These are phyloP conservation scores for Pyrus bretschneideri DNA, from an alignment of 306 rosid genomes.

Conservation along the genomic window DNA sequence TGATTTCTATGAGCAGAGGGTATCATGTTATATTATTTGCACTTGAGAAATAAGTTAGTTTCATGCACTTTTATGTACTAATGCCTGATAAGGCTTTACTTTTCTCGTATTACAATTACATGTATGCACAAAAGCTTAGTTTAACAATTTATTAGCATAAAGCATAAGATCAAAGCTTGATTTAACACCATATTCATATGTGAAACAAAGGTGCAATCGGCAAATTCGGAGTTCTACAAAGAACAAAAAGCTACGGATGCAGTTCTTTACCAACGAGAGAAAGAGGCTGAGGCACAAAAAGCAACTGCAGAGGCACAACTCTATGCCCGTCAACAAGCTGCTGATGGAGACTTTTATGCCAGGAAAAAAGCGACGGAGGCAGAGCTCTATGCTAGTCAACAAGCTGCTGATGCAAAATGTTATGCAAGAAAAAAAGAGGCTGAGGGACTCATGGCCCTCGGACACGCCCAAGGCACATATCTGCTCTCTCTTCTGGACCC, in stretches of 20 bases:
- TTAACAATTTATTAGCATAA: too few relatives aligned
- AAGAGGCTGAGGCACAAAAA: constrained; percentile 24
- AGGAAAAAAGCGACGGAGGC: constrained; percentile 27
- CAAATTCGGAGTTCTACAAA: constrained; percentile 31
- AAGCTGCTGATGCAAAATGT: constrained; percentile 24
- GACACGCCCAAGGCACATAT: constrained; percentile 27
- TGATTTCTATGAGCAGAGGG: too few relatives aligned
- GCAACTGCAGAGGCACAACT: constrained; percentile 25
- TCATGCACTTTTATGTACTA: too few relatives aligned
- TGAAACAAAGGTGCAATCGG: constrained; percentile 27
- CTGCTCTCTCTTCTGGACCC: constrained; percentile 11
- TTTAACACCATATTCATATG: background rate
- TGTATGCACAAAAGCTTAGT: too few relatives aligned
- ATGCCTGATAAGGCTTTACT: too few relatives aligned
- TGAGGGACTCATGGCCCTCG: constrained; percentile 26
- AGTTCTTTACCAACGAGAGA: constrained; percentile 13
- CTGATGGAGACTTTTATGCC: constrained; percentile 31
- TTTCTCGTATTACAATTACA: background rate
- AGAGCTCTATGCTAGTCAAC: constrained; percentile 18
- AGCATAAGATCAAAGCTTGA: background rate
- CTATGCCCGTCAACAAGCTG: constrained; percentile 23
- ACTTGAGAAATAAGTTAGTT: too few relatives aligned
- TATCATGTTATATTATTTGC: too few relatives aligned
- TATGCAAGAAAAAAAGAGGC: constrained; percentile 36
- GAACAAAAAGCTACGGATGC: constrained; percentile 31